Conservation (phyloP, 345 rosid genomes). For the Erysimum cheiranthoides region DNA sequence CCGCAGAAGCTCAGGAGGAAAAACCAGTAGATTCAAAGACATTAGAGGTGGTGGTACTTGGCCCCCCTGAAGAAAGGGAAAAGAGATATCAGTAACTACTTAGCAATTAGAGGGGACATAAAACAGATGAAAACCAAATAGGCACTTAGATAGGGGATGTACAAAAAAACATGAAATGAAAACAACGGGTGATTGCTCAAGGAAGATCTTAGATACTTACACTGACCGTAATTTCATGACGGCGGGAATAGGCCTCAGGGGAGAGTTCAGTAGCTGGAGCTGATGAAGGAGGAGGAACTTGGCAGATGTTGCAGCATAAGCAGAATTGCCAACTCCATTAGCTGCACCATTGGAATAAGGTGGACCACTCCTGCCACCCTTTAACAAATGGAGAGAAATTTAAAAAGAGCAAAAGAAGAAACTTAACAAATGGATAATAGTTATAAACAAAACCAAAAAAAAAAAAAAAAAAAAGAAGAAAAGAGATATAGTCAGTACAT, state of each 20-base stretch:
- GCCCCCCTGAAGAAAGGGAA: constrained; percentile 61
- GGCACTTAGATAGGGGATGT: background rate
- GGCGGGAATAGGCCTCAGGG: constrained; percentile 72
- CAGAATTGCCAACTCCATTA: constrained; percentile 53
- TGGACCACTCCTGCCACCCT: constrained; percentile 49
- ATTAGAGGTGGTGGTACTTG: constrained; percentile 76
- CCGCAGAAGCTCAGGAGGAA: constrained; percentile 89
- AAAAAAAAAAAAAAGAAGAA: background rate
- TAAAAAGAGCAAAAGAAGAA: background rate
- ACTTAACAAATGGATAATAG: too few species aligned
- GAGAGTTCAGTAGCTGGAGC: constrained; percentile 53
- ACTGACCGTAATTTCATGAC: constrained; percentile 80
- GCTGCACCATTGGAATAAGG: constrained; percentile 47
- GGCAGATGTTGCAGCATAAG: constrained; percentile 48
- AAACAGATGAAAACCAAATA: background rate
- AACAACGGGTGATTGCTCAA: background rate
- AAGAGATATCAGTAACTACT: background rate
- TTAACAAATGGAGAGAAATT: background rate
- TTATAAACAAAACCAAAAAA: too few species aligned
- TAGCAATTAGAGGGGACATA: background rate
- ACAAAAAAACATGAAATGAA: background rate
- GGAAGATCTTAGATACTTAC: constrained; percentile 55
- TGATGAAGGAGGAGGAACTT: constrained; percentile 51
- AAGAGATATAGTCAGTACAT: constrained; percentile 50
- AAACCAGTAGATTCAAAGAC: constrained; percentile 84